Conservation (phyloP, 768 basidiomycete species). For the Lactarius deliciosus region DNA sequence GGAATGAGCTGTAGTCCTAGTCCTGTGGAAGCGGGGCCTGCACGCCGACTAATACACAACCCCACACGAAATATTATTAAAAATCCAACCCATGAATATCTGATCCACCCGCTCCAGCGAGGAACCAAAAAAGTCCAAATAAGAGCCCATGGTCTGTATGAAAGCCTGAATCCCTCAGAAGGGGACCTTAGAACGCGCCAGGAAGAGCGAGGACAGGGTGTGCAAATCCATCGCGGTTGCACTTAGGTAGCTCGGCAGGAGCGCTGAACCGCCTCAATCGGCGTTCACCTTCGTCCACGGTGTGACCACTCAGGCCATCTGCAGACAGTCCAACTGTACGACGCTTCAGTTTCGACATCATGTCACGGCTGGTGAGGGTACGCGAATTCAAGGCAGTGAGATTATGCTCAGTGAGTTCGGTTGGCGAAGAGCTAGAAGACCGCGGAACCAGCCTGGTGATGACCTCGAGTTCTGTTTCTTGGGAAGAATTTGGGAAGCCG, state of each 20-base stretch:
- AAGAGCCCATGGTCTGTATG: background rate
- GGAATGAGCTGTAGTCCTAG: slow-evolving; percentile 1
- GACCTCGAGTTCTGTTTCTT: slow-evolving; percentile 45
- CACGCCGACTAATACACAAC: slow-evolving; percentile 7
- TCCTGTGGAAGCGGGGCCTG: background rate
- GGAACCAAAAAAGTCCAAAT: background rate
- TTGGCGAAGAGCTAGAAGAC: slow-evolving; percentile 43
- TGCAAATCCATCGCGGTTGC: slow-evolving; percentile 54
- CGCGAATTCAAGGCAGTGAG: slow-evolving; percentile 51
- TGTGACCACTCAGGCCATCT: slow-evolving; percentile 29
- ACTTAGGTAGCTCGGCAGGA: slow-evolving; percentile 56
- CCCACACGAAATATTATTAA: slow-evolving; percentile 2
- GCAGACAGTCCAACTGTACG: slow-evolving; percentile 40
- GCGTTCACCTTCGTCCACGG: slow-evolving; percentile 41
- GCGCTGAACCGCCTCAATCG: slow-evolving; percentile 52
- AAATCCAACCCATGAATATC: slow-evolving; percentile 6
- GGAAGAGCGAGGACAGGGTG: slow-evolving; percentile 58
- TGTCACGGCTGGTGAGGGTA: slow-evolving; percentile 56
- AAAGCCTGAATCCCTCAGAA: background rate
- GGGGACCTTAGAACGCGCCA: slow-evolving; percentile 52
- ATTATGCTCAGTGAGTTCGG: slow-evolving; percentile 54
- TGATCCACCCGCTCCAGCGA: slow-evolving; percentile 1
- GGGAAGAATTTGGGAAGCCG: slow-evolving; percentile 34
- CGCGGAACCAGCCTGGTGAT: slow-evolving; percentile 52
- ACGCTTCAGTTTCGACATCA: slow-evolving; percentile 63